Percentiles rank a stretch among this genome's conserved stretches.
phyloP scores from a whole-genome alignment of 2,329 filamentous ascomycete genomes.

The Cordyceps militaris region DNA sequence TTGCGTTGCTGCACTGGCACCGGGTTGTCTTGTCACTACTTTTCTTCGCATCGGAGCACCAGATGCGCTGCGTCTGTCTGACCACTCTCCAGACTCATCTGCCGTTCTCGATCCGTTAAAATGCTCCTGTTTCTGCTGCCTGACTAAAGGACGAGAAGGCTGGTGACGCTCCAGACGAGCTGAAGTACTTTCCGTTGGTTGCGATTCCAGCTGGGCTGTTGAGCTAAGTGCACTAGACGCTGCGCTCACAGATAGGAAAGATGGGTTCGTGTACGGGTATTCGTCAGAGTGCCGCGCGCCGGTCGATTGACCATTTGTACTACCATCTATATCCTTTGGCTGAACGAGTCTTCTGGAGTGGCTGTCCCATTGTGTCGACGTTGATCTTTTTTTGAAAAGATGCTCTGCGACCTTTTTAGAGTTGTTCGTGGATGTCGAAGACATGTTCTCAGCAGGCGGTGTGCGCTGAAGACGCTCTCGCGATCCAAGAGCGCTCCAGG shows the following conservation, averaged over 20 bases:
- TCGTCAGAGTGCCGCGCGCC: constrained; percentile 34
- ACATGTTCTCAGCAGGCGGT: constrained; percentile 20
- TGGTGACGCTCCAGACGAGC: constrained; percentile 1
- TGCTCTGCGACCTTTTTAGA: constrained; percentile 27
- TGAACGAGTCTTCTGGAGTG: constrained; percentile 45
- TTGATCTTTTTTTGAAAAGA: constrained; percentile 24
- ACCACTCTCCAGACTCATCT: constrained; percentile 16
- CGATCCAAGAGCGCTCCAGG: constrained; percentile 46
- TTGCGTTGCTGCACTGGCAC: constrained; percentile 4
- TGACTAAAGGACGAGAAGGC: neutral
- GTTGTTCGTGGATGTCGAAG: constrained; percentile 16
- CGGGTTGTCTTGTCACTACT: constrained; percentile 16
- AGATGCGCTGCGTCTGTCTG: neutral
- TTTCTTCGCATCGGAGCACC: constrained; percentile 14
- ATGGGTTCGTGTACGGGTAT: constrained; percentile 30
- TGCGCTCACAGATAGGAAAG: constrained; percentile 46
- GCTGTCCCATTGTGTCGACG: constrained; percentile 44
- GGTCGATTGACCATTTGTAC: constrained; percentile 21
- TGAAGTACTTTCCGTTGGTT: neutral
- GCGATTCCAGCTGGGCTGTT: constrained; percentile 15
- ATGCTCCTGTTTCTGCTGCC: constrained; percentile 12
- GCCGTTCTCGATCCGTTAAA: constrained; percentile 15
- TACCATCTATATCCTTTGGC: constrained; percentile 27
- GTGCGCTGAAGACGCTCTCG: constrained; percentile 28
- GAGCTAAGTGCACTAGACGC: constrained; percentile 48